Evolutionary conservation across 257 asterid genomes (phyloP).

Genomic region (Rubia yunnanensis): DNA sequence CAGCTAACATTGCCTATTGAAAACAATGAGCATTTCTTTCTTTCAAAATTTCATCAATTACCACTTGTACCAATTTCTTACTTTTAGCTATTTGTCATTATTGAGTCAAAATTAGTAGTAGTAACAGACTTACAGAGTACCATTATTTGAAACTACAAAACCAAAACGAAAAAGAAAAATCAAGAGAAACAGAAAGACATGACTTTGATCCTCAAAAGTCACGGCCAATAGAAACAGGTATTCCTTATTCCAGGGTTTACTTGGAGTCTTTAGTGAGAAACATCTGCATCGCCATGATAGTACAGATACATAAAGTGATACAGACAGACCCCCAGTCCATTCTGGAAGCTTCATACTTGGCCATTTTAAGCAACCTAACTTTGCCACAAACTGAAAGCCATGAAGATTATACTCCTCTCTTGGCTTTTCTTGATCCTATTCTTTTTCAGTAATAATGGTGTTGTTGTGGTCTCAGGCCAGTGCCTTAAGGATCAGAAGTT

Average conservation of each 20-base stretch:
- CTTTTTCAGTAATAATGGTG: constrained; percentile 2
- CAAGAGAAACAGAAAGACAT: no score
- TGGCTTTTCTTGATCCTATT: constrained; percentile 33
- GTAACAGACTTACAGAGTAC: no score
- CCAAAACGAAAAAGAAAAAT: not conserved
- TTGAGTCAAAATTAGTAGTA: not conserved
- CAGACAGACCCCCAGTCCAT: not conserved
- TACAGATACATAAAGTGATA: not conserved
- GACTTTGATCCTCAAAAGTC: no score
- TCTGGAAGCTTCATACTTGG: not conserved
- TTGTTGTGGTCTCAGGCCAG: not conserved
- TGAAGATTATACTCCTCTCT: constrained; percentile 35
- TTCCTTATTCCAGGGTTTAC: not conserved
- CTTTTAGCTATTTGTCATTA: not conserved
- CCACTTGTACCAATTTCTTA: no score
- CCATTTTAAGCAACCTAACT: not conserved
- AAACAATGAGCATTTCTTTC: not conserved
- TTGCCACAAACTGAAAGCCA: constrained; percentile 7
- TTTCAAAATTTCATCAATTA: no score
- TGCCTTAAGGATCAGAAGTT: constrained; percentile 18
- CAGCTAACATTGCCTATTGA: not conserved
- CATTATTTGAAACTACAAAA: not conserved
- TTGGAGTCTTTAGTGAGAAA: not conserved
- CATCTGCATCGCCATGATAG: not conserved
- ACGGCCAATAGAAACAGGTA: not conserved